These are phyloP conservation scores for Penicillium flavigenum DNA, from an alignment of 495 filamentous ascomycete genomes.

Conservation along the genomic window DNA sequence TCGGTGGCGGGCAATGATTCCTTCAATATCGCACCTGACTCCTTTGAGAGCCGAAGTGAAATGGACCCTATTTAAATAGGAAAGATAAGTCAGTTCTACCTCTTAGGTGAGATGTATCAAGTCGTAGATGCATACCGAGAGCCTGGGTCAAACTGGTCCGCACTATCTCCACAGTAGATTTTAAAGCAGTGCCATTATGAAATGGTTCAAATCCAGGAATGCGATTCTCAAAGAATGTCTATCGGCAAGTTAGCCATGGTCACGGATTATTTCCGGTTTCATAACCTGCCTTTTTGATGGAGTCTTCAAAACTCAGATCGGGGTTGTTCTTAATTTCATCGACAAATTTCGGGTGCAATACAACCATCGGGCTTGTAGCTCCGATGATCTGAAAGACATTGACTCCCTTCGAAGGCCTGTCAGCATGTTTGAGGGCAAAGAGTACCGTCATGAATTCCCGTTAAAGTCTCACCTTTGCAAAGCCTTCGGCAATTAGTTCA, in stretches of 20 bases:
- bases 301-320: constrained; percentile 38
- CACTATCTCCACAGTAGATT: constrained; percentile 34
- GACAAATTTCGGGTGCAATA: constrained; percentile 49
- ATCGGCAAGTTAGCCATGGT: constrained; percentile 2
- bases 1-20: constrained; percentile 40
- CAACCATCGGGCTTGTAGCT: constrained; percentile 32
- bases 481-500: constrained; percentile 30
- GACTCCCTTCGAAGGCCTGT: constrained; percentile 22
- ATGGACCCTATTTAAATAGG: constrained; percentile 27
- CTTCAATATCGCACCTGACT: constrained; percentile 38
- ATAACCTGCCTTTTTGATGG: constrained; percentile 38
- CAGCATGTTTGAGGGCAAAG: background rate
- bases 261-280: constrained; percentile 10
- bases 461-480: constrained; percentile 26
- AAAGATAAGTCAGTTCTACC: background rate
- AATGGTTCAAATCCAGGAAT: constrained; percentile 51
- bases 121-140: constrained; percentile 29
- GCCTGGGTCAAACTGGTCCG: constrained; percentile 51
- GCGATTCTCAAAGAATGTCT: constrained; percentile 44
- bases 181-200: constrained; percentile 27
- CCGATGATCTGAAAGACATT: constrained; percentile 44
- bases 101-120: background rate
- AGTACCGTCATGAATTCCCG: background rate
- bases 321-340: constrained; percentile 51
- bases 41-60: constrained; percentile 42